Conservation (phyloP, 2,329 filamentous ascomycete genomes). For the Aspergillus oerlinghausenensis region DNA sequence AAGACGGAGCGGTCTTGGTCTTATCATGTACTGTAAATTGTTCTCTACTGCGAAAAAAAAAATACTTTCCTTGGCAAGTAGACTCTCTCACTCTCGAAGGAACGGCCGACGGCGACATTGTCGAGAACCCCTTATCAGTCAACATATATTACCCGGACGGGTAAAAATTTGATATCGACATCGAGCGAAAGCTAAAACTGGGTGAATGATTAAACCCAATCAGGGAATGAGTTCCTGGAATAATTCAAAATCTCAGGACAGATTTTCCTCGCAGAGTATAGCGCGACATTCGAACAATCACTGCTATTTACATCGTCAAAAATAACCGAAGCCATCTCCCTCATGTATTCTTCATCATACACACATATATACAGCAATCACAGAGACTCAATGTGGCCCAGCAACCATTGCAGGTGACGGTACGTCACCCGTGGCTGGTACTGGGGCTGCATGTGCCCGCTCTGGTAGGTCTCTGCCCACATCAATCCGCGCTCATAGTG, state of each 20-base stretch:
- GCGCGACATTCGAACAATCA: not conserved
- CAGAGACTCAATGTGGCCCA: conserved; percentile 26
- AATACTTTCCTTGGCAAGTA: too few species aligned
- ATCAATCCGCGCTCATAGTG: conserved; percentile 75
- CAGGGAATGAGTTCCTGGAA: not conserved
- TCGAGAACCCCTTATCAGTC: too few species aligned
- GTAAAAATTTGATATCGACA: not conserved
- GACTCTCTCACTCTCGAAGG: too few species aligned
- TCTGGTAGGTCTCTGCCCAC: conserved; percentile 48
- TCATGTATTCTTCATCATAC: not conserved
- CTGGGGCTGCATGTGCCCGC: conserved; percentile 47
- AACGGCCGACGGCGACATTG: too few species aligned
- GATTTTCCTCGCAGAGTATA: not conserved
- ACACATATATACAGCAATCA: conserved; percentile 7
- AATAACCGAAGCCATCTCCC: not conserved
- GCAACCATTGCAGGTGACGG: conserved; percentile 53
- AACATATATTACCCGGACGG: not conserved
- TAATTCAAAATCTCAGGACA: not conserved
- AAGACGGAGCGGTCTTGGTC: too few species aligned
- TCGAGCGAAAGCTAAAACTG: not conserved
- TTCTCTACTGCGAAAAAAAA: too few species aligned
- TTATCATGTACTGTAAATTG: too few species aligned
- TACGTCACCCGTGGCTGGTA: conserved; percentile 66
- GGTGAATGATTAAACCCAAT: not conserved
- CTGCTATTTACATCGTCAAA: not conserved